A percentile compares a stretch with the other conserved stretches of the same genome.
phyloP scores from a whole-genome alignment of 129 eudicot genomes.

The Flaveria sonorensis region DNA sequence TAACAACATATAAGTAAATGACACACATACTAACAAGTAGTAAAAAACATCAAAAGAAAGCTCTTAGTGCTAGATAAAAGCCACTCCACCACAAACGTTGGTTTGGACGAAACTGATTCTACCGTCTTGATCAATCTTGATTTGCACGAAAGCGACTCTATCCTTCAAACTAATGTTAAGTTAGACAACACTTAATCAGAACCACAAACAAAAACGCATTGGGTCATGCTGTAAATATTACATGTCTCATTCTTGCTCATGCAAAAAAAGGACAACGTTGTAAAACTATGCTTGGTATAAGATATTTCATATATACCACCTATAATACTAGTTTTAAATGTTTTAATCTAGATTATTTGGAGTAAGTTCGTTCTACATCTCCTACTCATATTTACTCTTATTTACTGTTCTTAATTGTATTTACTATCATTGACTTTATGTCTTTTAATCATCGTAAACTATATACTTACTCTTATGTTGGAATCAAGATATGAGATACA shows the following conservation, averaged over 20 bases:
- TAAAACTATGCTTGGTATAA: background rate
- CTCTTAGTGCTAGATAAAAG: background rate
- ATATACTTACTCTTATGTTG: background rate
- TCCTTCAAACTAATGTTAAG: background rate
- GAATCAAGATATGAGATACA: too few relatives aligned
- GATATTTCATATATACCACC: background rate
- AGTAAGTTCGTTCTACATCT: background rate
- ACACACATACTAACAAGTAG: background rate
- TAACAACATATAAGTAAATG: background rate
- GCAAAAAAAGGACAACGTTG: background rate
- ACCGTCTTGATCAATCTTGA: background rate
- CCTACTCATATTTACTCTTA: background rate
- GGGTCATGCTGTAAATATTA: background rate
- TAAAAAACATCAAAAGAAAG: background rate
- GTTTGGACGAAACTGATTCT: background rate
- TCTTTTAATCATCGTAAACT: background rate
- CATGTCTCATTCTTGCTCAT: background rate
- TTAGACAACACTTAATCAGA: background rate
- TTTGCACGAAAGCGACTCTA: background rate
- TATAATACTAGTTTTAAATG: background rate
- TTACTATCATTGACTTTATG: background rate
- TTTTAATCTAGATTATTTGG: background rate
- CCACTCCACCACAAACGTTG: background rate
- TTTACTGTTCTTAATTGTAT: background rate
- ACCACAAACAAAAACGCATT: background rate